phyloP scores from a whole-genome alignment of 106 monocot species.

The Xerophyta viscosa region DNA sequence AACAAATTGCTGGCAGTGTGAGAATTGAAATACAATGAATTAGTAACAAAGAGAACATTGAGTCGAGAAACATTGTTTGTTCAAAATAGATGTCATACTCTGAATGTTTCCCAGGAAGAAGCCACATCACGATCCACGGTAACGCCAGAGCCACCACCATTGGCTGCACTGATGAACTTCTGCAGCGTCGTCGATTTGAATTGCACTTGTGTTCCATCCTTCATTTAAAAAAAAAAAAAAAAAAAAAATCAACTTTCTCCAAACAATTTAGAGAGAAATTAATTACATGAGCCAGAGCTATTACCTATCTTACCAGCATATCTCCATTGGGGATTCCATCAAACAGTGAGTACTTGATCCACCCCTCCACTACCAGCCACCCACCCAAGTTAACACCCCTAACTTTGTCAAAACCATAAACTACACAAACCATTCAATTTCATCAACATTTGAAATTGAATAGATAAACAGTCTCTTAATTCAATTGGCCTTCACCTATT shows the following conservation, averaged over 20 bases:
- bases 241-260: background rate
- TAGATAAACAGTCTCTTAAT: too few relatives aligned
- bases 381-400: slow-evolving; percentile 82
- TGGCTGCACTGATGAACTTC: slow-evolving; percentile 56
- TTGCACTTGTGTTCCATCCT: slow-evolving; percentile 88
- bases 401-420: slow-evolving; percentile 52
- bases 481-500: too few relatives aligned
- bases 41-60: too few relatives aligned
- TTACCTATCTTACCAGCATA: slow-evolving; percentile 66
- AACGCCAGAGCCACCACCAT: slow-evolving; percentile 58
- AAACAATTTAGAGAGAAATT: too few relatives aligned
- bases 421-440: slow-evolving; percentile 8
- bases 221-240: background rate
- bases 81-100: slow-evolving; percentile 23
- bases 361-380: slow-evolving; percentile 77
- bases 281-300: too few relatives aligned
- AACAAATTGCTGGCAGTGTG: too few relatives aligned
- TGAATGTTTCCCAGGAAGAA: slow-evolving; percentile 83
- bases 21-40: too few relatives aligned
- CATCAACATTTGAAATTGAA: background rate
- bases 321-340: slow-evolving; percentile 87
- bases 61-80: too few relatives aligned
- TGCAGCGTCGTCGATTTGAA: slow-evolving; percentile 48
- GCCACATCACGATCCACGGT: slow-evolving; percentile 54
- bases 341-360: slow-evolving; percentile 81